Evolutionary conservation across 208 protist species (phyloP), one percentile per base, ranked within the genome.

Genomic region (Wallacemonas sp.): DNA sequence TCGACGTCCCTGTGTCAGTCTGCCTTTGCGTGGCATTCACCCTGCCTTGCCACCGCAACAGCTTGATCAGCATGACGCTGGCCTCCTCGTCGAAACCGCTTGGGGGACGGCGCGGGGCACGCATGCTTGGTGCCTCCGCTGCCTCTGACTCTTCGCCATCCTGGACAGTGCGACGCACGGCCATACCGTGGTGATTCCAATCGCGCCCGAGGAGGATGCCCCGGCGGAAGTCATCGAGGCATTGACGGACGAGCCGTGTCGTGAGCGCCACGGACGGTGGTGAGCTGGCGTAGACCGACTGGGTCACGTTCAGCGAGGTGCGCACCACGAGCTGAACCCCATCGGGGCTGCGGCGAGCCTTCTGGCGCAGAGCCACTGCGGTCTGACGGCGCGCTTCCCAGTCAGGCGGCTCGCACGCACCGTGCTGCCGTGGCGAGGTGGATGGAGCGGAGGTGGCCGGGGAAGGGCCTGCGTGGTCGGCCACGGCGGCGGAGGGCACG

Each of bases 281-380:
- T 10, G 50, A 13, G 17, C 50, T 32, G n/a, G 50, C 42, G 66
- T 76, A 70, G 13, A 92, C 57, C 2, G 74, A 71, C 66, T 85
- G 75, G 13, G 74, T 66, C 15, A 77, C 44, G 68, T 72, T 73
- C 48, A 76, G 77, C 57, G 84, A 87, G 17, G 81, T 81, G 24
- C 75, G 69, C 46, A 92, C 71, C 63, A 72, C 67, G 24, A 83
- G 76, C 39, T 73, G 70, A 0, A 92, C 57, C 10, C 81, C 85
- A 22, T 84, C 68, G 32, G 68, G 44, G 32, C 60, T 54, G 32
- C 44, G 15, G 6, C 69, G 17, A 27, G 27, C 12, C 8, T 44
- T 19, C n/a, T 6, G 3, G 12, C 5, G n/a, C 9, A 57, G 29
- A 26, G 33, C 36, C 13, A 24, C 29, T 13, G 50, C 50, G 3